Evolutionary conservation across 2,329 filamentous ascomycete species (phyloP), one percentile per base, ranked within the genome.

Genomic region (Ramularia endophylla): DNA sequence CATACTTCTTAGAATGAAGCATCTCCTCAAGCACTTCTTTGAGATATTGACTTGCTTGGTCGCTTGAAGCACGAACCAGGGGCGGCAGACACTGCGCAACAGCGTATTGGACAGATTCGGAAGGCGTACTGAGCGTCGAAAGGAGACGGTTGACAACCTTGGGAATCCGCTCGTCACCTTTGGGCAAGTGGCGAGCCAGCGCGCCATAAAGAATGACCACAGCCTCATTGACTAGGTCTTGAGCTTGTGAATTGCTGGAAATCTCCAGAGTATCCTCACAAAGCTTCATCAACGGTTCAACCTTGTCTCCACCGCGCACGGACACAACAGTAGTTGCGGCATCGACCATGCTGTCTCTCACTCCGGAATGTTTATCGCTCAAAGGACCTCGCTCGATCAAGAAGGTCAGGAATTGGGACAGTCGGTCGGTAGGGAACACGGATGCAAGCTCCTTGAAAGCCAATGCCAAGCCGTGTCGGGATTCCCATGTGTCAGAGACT

Each of bases 171-270:
- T 80, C 69, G 62, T 98, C 92, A n/a, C 88, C 87, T 6, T 80
- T 67, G 52, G 85, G 79, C 44, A 98, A 69, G 70, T 98, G 92
- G 38, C 86, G 81, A 31, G 89, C 92, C 27, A 98, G 70, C 38
- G 94, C 90, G 61, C 92, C 92, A 56, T 98, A 98, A 62, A 98
- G 83, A 55, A 98, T 92, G 54, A 98, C 89, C 38, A 98, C 89
- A 13, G 94, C 92, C 66, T 98, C 92, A 54, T 95, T 95, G 49
- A 97, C 85, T 45, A 87, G 79, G 64, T 98, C 94, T 13, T 86
- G 82, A 40, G 83, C 79, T 52, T 89, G 80, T 1, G 83, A 88
- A 43, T 81, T 83, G 60, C 84, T 86, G 62, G 92, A 87, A 2
- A 88, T 85, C 59, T 90, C 88, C n/a, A 98, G 72, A 0, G 87